Percentiles rank a stretch among this genome's conserved stretches.
Evolutionary conservation across 225 moss, liverwort and hornwort species (phyloP).

Genomic region (Marchantia polymorpha): DNA sequence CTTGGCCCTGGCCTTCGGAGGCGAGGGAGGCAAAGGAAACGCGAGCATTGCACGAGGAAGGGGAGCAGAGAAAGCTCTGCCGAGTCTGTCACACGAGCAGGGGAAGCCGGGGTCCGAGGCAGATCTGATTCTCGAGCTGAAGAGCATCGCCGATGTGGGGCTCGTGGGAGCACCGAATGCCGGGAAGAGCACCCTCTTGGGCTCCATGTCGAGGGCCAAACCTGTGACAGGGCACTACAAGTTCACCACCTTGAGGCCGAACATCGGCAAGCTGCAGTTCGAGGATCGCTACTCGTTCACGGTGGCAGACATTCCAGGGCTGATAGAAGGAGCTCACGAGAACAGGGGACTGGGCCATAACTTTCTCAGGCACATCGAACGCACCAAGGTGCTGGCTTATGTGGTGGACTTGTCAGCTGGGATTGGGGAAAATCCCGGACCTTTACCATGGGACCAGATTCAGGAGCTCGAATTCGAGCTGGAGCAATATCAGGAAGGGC

Average conservation of each 20-base stretch:
- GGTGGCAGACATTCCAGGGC: conserved; percentile 91
- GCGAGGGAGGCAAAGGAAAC: conserved; percentile 86
- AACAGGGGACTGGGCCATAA: conserved; percentile 90
- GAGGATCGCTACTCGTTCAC: conserved; percentile 79
- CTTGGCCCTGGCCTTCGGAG: conserved; percentile 69
- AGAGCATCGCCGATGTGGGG: conserved; percentile 85
- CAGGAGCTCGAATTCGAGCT: conserved; percentile 76
- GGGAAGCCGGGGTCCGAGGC: conserved; percentile 84
- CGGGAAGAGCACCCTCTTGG: conserved; percentile 86
- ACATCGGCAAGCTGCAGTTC: conserved; percentile 81
- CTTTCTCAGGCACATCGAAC: conserved; percentile 90
- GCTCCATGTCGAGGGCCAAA: conserved; percentile 80
- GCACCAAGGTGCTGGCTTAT: conserved; percentile 81
- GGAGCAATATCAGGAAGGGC: conserved; percentile 68
- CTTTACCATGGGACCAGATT: conserved; percentile 83
- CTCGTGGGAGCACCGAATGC: conserved; percentile 96
- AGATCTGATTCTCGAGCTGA: conserved; percentile 75
- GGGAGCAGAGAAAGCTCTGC: conserved; percentile 62
- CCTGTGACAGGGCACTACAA: conserved; percentile 81
- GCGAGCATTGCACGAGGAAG: conserved; percentile 79
- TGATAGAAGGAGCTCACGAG: conserved; percentile 77
- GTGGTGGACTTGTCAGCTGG: conserved; percentile 88
- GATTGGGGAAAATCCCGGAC: conserved; percentile 64
- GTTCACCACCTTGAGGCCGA: conserved; percentile 88
- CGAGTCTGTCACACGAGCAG: conserved; percentile 77